Evolutionary conservation across 1,284 basidiomycete genomes (phyloP), one percentile per base, ranked within the genome.

Genomic region (Chiua sp.): DNA sequence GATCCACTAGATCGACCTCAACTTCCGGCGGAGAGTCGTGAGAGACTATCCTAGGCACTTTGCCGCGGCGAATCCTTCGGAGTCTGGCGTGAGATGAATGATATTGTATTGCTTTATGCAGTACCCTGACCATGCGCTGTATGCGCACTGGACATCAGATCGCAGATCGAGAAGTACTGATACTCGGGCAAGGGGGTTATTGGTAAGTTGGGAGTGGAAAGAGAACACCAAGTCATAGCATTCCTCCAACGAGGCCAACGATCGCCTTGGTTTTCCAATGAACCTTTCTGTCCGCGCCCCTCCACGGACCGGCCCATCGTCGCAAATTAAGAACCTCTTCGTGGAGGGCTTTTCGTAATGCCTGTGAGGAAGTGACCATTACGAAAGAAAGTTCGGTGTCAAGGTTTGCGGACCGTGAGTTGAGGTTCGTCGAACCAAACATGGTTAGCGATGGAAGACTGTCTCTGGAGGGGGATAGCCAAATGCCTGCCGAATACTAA

Each of bases 351-450:
- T 68, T 62, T 42, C 78, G 77, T 53, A 86, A 66, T 5, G 71
- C 60, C 0, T 75, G 66, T 4, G 82, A 83, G 11, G 87, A 86
- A 10, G 94, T 88, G 44, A 91, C 77, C 78, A 98, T 86, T 49
- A 98, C 74, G 66, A 98, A 92, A 2, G 94, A 96, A 44, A 98
- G 84, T 72, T 99, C 97, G 16, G 95, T 92, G 76, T 99, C 98
- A 51, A 98, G 86, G 64, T 92, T 85, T 2, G 95, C 87, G 2
- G 94, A 97, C 4, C 97, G 89, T 1, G 93, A 91, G 68, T 97
- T 98, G 59, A 98, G 88, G 75, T 99, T 99, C 4, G 96, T 97
- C 0, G 95, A 98, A 15, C 97, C 98, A 72, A 99, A 92, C 53
- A 98, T 85, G 0, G 96, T 97, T 47, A 95, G 75, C 61, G 86